Conservation (phyloP, 192 early-diverging fungal species). For the Linnemannia zychae region DNA sequence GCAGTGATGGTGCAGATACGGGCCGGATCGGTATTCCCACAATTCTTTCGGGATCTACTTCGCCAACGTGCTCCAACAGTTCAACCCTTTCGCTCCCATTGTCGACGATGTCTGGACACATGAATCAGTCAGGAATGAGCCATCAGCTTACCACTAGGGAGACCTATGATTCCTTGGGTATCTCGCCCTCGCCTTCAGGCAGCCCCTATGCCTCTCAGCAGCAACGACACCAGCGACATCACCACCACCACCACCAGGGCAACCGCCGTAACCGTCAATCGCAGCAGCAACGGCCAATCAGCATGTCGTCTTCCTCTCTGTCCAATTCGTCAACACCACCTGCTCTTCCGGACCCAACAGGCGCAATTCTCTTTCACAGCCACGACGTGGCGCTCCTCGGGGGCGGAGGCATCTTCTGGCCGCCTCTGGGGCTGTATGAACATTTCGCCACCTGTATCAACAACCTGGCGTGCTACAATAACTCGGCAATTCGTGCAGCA, state of each 20-base stretch:
- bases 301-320: neutral
- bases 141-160: constrained; percentile 11
- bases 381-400: constrained; percentile 5
- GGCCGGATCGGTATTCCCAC: neutral
- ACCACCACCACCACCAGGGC: constrained; percentile 14
- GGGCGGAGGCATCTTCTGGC: constrained; percentile 30
- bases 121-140: neutral
- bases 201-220: neutral
- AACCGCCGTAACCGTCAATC: constrained; percentile 23
- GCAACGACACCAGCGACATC: neutral
- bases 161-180: constrained; percentile 8
- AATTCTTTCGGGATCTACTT: constrained; percentile 24
- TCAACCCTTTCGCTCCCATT: constrained; percentile 42
- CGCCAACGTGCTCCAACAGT: constrained; percentile 31
- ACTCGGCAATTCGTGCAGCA: constrained; percentile 51
- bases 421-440: constrained; percentile 45
- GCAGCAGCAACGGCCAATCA: constrained; percentile 22
- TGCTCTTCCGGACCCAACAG: constrained; percentile 20
- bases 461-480: constrained; percentile 57
- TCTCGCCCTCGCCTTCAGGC: constrained; percentile 12
- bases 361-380: neutral
- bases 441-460: constrained; percentile 60
- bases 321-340: constrained; percentile 39
- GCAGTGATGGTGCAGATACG: constrained; percentile 11
- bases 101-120: constrained; percentile 22